These are phyloP conservation scores for Ophiostoma montium DNA, from an alignment of 2,329 filamentous ascomycete species.

Conservation along the genomic window DNA sequence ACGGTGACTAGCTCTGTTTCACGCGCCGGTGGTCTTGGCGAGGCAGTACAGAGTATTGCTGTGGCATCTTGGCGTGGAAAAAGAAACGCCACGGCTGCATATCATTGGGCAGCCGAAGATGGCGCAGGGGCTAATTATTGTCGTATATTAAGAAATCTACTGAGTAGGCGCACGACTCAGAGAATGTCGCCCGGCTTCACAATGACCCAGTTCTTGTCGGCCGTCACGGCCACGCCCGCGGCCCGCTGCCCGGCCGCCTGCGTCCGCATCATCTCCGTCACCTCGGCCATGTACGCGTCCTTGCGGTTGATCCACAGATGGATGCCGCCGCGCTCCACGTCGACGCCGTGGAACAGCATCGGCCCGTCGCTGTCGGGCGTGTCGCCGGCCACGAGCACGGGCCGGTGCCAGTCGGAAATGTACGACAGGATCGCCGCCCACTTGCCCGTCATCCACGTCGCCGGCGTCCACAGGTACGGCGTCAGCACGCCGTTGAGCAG, in stretches of 20 bases:
- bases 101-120: no score
- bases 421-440: neutral
- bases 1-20: no score
- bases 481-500: neutral
- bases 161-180: no score
- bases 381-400: neutral
- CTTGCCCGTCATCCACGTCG: neutral
- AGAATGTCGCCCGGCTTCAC: neutral
- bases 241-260: neutral
- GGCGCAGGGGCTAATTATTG: no score
- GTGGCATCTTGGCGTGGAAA: no score
- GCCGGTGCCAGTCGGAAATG: neutral
- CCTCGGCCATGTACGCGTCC: neutral
- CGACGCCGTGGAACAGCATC: neutral
- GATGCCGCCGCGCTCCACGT: neutral
- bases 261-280: neutral
- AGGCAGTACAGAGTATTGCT: no score
- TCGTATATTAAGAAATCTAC: no score
- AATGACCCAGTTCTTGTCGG: neutral
- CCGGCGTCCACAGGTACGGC: neutral
- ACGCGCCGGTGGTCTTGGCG: no score
- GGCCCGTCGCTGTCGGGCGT: neutral
- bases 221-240: neutral
- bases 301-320: neutral
- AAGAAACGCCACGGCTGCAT: no score